Evolutionary conservation across 371 early-diverging fungal genomes (phyloP), one percentile per base, ranked within the genome.

Genomic region (Syncephalis plumigaleata): DNA sequence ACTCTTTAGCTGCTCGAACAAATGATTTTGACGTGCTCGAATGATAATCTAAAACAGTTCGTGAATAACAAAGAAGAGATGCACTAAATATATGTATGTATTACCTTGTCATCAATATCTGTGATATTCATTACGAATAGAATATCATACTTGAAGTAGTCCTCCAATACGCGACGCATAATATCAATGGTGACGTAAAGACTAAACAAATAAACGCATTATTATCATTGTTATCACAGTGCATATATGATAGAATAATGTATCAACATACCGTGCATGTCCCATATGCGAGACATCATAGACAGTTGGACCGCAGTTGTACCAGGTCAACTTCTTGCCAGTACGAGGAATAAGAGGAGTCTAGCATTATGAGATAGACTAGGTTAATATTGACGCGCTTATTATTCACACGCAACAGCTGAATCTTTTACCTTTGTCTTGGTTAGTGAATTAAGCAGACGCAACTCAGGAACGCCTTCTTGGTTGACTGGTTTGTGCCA

Each of bases 241-340:
- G 17, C n/a, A 15, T 15, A 20, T 15, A 39, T 36, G 7, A 36
- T 21, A 5, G 11, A 39, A 26, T 21, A 11, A 37, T 18, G 22
- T 20, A 46, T 21, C 20, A 38, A 22, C 1, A 31, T 31, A 70
- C 69, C 74, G 67, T 3, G 99, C 99, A 63, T 99, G 99, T 23
- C 99, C 99, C 66, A 99, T 78, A 65, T 99, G 99, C 9, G 98
- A 74, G 1, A 86, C 78, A 64, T 97, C 98, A 60, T 99, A 99
- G 16, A 99, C 99, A 7, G 99, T 99, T 9, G 99, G 99, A 4
- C 99, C 99, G 71, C 99, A 99, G 56, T 77, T 83, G 61, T 97
- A 97, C 98, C 98, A 97, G 48, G 75, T 79, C 9, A 97, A 86
- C 25, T 63, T 65, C 56, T 84, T 80, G 25, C 87, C 86, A 2